A percentile compares a stretch with the other conserved stretches of the same genome.
These are phyloP conservation scores for Hanseniaspora guilliermondii DNA, from an alignment of 805 yeast genomes.

Conservation along the genomic window DNA sequence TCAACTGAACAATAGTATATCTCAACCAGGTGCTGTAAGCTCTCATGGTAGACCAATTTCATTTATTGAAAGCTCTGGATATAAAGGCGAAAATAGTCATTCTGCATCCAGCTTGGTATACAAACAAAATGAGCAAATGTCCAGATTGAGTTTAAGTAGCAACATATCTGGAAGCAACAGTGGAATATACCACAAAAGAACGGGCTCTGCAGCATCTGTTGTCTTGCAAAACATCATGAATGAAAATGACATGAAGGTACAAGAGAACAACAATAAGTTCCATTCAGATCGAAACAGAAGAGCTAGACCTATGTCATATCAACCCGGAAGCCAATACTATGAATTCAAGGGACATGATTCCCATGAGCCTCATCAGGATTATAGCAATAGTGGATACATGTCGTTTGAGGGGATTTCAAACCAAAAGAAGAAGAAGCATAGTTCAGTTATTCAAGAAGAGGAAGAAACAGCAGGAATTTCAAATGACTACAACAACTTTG, in stretches of 20 bases:
- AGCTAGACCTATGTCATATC: slow-evolving; percentile 77
- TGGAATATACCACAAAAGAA: slow-evolving; percentile 26
- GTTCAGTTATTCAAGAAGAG: slow-evolving; percentile 12
- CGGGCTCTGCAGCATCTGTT: slow-evolving; percentile 44
- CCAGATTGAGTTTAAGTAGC: background rate
- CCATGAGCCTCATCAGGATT: background rate
- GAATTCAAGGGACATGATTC: background rate
- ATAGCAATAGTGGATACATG: background rate
- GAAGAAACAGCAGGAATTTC: slow-evolving; percentile 1
- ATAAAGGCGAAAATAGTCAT: background rate
- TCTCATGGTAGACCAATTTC: slow-evolving; percentile 4
- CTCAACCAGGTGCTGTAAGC: background rate
- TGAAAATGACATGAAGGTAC: slow-evolving; percentile 31
- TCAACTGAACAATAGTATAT: slow-evolving; percentile 20
- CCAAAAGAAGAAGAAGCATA: slow-evolving; percentile 3
- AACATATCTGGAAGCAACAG: background rate
- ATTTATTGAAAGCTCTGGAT: slow-evolving; percentile 1
- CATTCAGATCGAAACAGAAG: slow-evolving; percentile 39
- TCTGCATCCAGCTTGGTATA: background rate
- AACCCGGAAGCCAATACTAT: slow-evolving; percentile 33
- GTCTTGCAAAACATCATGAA: slow-evolving; percentile 66
- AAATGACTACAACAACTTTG: background rate
- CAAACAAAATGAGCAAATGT: background rate
- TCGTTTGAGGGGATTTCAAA: background rate
- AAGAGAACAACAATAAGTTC: slow-evolving; percentile 15